phyloP scores from a whole-genome alignment of 441 rosid species.

The Populus hybrid region DNA sequence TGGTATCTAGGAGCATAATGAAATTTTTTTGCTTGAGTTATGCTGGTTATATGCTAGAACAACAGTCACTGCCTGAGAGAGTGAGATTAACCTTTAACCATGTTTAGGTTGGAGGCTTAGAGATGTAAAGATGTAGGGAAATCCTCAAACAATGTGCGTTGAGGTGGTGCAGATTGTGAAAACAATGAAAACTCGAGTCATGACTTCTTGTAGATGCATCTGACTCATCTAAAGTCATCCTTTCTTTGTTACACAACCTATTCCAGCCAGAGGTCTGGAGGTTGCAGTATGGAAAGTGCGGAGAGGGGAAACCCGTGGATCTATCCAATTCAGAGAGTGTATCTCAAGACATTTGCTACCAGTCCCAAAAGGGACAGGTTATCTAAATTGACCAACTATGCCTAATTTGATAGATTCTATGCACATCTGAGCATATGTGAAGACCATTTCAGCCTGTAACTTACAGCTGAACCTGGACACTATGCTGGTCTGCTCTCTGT shows the following conservation, averaged over 20 bases:
- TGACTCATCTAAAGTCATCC: not conserved
- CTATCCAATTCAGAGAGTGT: not conserved
- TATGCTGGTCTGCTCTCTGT: not conserved
- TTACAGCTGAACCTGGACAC: not conserved
- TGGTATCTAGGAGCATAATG: not conserved
- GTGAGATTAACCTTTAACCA: not conserved
- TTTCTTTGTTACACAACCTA: not conserved
- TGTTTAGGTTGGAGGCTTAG: not conserved
- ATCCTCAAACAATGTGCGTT: not conserved
- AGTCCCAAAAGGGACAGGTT: not conserved
- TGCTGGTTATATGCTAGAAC: not conserved
- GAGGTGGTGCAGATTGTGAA: not conserved
- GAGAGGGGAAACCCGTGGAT: not conserved
- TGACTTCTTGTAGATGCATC: not conserved
- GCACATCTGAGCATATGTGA: not conserved
- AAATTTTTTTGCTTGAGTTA: not conserved
- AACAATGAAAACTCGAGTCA: not conserved
- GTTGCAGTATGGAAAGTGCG: not conserved
- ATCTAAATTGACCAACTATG: not conserved
- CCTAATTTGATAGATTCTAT: not conserved
- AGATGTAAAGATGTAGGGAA: not conserved
- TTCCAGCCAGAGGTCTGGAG: not conserved
- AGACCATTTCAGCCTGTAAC: not conserved
- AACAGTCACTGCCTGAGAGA: not conserved
- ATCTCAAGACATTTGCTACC: not conserved